These are phyloP conservation scores for Sphagnurus paluster DNA, from an alignment of 1,284 basidiomycete genomes.

Conservation along the genomic window DNA sequence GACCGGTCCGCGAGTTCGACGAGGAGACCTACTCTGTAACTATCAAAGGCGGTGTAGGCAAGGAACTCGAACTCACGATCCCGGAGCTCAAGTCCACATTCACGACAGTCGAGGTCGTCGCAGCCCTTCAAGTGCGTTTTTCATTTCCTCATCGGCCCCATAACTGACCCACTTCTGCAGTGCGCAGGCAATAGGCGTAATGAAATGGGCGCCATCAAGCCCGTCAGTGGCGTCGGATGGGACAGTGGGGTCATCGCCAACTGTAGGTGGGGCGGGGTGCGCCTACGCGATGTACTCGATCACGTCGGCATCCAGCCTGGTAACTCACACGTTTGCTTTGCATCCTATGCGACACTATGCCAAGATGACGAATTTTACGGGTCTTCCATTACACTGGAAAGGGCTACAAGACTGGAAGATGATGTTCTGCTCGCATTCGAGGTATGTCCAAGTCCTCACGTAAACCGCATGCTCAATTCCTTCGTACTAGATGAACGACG, in stretches of 20 bases:
- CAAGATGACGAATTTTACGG: constrained; percentile 64
- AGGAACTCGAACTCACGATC: constrained; percentile 36
- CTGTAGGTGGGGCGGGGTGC: constrained; percentile 58
- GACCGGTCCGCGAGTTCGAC: constrained; percentile 53
- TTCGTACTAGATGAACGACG: constrained; percentile 60
- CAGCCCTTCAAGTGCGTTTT: constrained; percentile 56
- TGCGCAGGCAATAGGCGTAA: constrained; percentile 70
- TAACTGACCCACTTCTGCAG: constrained; percentile 30
- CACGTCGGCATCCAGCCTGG: constrained; percentile 37
- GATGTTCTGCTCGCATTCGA: constrained; percentile 66
- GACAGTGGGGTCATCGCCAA: constrained; percentile 64
- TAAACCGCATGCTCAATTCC: constrained; percentile 5
- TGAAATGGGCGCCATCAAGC: constrained; percentile 62
- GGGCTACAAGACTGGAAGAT: constrained; percentile 45
- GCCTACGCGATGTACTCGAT: constrained; percentile 53
- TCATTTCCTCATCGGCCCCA: not conserved
- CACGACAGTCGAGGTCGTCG: constrained; percentile 46
- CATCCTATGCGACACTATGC: constrained; percentile 60
- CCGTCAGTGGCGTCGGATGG: constrained; percentile 58
- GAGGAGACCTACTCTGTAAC: constrained; percentile 43
- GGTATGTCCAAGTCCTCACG: constrained; percentile 31
- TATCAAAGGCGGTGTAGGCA: constrained; percentile 37
- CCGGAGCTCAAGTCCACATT: constrained; percentile 44
- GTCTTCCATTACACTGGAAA: constrained; percentile 54
- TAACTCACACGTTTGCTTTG: constrained; percentile 56